Evolutionary conservation across 257 asterid species (phyloP), one percentile per base, ranked within the genome.

Genomic region (Petunia secreta): DNA sequence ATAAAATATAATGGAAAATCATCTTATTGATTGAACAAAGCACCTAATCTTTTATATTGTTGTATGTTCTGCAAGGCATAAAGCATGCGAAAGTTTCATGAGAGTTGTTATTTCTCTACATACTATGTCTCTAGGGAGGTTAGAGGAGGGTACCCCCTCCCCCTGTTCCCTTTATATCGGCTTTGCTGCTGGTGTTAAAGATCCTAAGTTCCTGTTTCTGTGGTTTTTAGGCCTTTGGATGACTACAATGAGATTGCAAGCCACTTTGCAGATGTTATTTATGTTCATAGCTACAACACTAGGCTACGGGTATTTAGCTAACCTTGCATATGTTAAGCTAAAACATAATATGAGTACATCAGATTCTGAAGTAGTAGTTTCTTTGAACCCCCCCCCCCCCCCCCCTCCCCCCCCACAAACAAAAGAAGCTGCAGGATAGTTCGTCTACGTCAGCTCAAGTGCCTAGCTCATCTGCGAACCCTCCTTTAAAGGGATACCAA

Each of bases 221-320:
- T 83, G 81, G 60, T 65, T 82, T 75, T 81, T 92, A 95, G 99
- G 96, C 92, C 92, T 60, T 79, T 93, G 86, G 85, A 87, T 34
- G 97, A 95, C 81, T 88, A 87, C 83, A 89, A 93, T 81, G 98
- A 93, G 92, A 88, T 95, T 79, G 84, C 99, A 53, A 73, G 88
- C 82, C 98, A 93, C 86, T 92, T 95, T 89, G 93, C 92, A 62
- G 94, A 95, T 6, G 91, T 95, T 57, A 91, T 95, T 50, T 91
- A 89, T 79, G 99, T 89, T 75, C 97, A 92, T 87, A 87, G 88
- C 89, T 85, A 87, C 94, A 93, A 93, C 82, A 91, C 97, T 63
- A 90, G 83, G 83, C 54, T 85, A 75, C 89, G 83, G 94, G 97
- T 92, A 95, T 44, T 81, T 65, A 78, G 43, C 86, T 75, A 81